Evolutionary conservation across 345 rosid species (phyloP).

Genomic region (Turritis glabra): DNA sequence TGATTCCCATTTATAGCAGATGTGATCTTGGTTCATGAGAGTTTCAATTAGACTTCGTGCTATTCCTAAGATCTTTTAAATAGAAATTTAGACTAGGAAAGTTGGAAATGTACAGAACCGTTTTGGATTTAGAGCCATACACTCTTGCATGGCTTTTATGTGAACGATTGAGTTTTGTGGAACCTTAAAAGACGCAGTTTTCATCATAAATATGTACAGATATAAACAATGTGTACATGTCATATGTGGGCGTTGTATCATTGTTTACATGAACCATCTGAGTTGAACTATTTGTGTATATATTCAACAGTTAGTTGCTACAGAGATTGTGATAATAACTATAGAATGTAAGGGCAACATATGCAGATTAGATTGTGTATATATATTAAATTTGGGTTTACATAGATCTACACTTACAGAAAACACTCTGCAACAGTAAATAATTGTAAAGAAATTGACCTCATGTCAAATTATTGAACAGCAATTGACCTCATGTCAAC

Average conservation of each 20-base stretch:
- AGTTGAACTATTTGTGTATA: neutral
- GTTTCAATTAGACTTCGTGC: neutral
- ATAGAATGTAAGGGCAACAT: neutral
- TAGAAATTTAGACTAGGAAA: neutral
- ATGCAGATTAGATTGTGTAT: constrained; percentile 4
- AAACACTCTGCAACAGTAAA: constrained; percentile 24
- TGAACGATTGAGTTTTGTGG: neutral
- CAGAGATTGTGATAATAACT: neutral
- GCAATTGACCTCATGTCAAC: constrained; percentile 38
- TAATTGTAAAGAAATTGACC: constrained; percentile 31
- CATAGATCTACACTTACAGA: constrained; percentile 25
- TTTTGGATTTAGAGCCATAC: neutral
- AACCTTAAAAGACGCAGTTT: neutral
- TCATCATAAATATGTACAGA: neutral
- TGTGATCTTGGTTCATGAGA: neutral
- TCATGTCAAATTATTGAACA: constrained; percentile 43
- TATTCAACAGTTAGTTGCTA: neutral
- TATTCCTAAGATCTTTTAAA: neutral
- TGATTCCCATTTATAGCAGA: neutral
- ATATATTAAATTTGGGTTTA: constrained; percentile 19
- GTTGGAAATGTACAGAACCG: constrained; percentile 7
- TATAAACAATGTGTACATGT: neutral
- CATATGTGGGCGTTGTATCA: neutral
- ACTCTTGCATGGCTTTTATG: neutral
- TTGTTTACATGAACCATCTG: neutral